Evolutionary conservation across 495 filamentous ascomycete species (phyloP).

Genomic region (Bacidia gigantensis): DNA sequence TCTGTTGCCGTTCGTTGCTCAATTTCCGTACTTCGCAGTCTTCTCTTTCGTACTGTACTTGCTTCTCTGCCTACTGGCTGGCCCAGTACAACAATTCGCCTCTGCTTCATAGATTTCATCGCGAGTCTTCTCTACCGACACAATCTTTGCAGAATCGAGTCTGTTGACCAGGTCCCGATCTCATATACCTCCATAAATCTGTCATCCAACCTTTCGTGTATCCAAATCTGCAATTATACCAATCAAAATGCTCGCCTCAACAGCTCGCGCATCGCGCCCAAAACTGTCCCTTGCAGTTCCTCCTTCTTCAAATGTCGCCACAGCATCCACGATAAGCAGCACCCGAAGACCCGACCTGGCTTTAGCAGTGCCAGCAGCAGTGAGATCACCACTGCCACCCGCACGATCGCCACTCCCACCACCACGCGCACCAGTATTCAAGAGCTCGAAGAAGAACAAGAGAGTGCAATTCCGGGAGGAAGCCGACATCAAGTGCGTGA

Average conservation of each 20-base stretch:
- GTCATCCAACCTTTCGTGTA: not conserved
- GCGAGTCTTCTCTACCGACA: not conserved
- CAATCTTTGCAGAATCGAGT: not conserved
- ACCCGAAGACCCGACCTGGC: conserved; percentile 27
- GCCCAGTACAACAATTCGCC: not conserved
- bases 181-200: not conserved
- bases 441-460: conserved; percentile 22
- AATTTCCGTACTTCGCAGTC: not conserved
- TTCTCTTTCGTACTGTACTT: not conserved
- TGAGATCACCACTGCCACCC: conserved; percentile 14
- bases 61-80: not conserved
- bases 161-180: not conserved
- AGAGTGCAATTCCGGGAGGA: conserved; percentile 34
- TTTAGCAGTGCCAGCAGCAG: not conserved
- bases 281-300: conserved; percentile 38
- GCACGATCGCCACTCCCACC: conserved; percentile 26
- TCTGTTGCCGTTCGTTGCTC: not conserved
- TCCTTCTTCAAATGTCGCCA: conserved; percentile 31
- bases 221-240: not conserved
- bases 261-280: conserved; percentile 26
- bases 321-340: conserved; percentile 33
- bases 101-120: not conserved
- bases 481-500: conserved; percentile 38
- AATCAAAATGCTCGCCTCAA: conserved; percentile 25
- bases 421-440: conserved; percentile 29